Conservation (phyloP, 2,329 filamentous ascomycete species). For the Claviceps digitariae region DNA sequence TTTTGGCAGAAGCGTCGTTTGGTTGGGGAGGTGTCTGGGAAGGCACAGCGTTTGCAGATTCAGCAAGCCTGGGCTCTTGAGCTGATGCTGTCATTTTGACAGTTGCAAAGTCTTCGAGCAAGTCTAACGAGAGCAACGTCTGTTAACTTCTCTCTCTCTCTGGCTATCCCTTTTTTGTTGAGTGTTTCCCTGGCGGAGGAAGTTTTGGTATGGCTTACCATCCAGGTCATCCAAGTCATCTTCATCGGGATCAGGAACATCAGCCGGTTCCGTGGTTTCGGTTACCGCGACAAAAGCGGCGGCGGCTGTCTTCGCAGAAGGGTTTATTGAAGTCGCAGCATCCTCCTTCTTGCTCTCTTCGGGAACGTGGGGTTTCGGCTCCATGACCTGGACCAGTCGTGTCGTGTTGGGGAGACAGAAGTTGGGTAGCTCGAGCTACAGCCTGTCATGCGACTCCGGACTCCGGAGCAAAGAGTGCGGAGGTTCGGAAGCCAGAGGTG, state of each 20-base stretch:
- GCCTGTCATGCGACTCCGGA: slow-evolving; percentile 8
- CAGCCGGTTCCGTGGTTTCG: not conserved
- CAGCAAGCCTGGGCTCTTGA: slow-evolving; percentile 8
- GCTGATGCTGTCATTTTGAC: slow-evolving; percentile 31
- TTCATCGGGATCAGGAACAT: slow-evolving; percentile 79
- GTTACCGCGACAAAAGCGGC: not conserved
- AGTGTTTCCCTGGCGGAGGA: too few relatives aligned
- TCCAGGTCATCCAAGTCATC: slow-evolving; percentile 88
- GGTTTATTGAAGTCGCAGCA: slow-evolving; percentile 10
- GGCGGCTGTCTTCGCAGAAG: slow-evolving; percentile 5
- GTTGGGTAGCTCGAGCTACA: slow-evolving; percentile 5
- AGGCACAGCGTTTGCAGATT: slow-evolving; percentile 12
- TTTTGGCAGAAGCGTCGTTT: slow-evolving; percentile 12
- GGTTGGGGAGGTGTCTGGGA: slow-evolving; percentile 22
- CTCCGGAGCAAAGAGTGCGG: not conserved
- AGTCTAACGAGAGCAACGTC: slow-evolving; percentile 40
- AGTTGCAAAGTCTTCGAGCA: slow-evolving; percentile 80
- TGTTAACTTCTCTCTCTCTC: slow-evolving; percentile 3
- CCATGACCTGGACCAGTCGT: slow-evolving; percentile 7
- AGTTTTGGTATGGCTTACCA: slow-evolving; percentile 38
- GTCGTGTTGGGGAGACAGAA: not conserved
- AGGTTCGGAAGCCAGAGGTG: not conserved
- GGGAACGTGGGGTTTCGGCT: slow-evolving; percentile 7
- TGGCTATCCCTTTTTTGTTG: too few relatives aligned
- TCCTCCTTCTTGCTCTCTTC: slow-evolving; percentile 12